These are phyloP conservation scores for Citrullus colocynthis DNA, from an alignment of 306 rosid genomes.

Conservation along the genomic window DNA sequence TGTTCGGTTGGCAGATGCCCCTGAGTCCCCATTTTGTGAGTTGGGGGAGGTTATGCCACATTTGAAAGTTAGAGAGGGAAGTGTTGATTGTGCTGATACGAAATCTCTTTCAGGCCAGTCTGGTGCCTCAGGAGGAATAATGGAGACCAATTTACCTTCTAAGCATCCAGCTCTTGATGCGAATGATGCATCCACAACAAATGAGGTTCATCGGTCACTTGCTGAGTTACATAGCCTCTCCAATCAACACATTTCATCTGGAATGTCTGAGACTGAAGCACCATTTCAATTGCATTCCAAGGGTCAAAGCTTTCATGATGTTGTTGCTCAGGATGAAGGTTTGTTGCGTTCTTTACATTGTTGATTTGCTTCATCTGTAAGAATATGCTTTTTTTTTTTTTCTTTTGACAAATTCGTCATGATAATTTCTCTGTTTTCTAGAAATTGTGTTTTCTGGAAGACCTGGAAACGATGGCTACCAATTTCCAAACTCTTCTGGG, in stretches of 20 bases:
- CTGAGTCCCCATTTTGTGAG: slow-evolving; percentile 35
- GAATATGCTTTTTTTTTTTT: not conserved
- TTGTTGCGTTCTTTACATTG: not conserved
- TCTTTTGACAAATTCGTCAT: not conserved
- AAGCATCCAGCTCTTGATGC: slow-evolving; percentile 16
- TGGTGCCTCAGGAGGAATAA: slow-evolving; percentile 13
- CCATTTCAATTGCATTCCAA: slow-evolving; percentile 20
- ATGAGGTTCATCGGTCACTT: slow-evolving; percentile 11
- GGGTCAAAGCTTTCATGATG: slow-evolving; percentile 27
- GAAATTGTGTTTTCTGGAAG: slow-evolving; percentile 36
- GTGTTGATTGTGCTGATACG: slow-evolving; percentile 9
- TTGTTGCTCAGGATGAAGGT: slow-evolving; percentile 38
- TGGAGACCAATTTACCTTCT: slow-evolving; percentile 20
- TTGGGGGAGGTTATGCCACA: slow-evolving; percentile 44
- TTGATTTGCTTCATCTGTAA: not conserved
- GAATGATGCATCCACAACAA: slow-evolving; percentile 12
- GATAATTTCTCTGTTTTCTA: slow-evolving; percentile 5
- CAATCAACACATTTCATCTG: slow-evolving; percentile 22
- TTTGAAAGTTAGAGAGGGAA: slow-evolving; percentile 21
- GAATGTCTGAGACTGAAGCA: slow-evolving; percentile 23
- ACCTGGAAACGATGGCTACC: slow-evolving; percentile 21
- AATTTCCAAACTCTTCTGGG: slow-evolving; percentile 19
- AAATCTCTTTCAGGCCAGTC: slow-evolving; percentile 21
- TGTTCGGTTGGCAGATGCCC: slow-evolving; percentile 38
- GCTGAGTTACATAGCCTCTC: slow-evolving; percentile 21